phyloP scores from a whole-genome alignment of 176 grass and related monocot species.

The Carex cristatella region DNA sequence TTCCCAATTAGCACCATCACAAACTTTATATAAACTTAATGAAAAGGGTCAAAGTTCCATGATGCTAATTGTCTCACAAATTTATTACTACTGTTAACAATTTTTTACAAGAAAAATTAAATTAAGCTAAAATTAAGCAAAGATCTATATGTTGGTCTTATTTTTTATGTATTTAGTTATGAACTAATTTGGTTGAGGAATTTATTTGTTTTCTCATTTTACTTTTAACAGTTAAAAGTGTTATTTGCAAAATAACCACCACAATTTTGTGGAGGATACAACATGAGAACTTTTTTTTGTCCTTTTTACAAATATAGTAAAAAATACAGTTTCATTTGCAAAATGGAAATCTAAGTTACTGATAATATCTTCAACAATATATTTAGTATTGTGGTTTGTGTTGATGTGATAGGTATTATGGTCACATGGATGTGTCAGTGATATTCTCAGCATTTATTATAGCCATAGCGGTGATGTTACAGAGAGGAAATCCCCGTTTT shows the following conservation, averaged over 20 bases:
- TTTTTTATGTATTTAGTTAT: background rate
- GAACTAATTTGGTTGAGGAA: background rate
- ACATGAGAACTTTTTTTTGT: background rate
- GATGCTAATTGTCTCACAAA: background rate
- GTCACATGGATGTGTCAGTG: slow-evolving; percentile 85
- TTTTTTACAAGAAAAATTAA: background rate
- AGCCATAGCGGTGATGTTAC: slow-evolving; percentile 73
- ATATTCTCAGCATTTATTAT: slow-evolving; percentile 74
- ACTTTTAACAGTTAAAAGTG: background rate
- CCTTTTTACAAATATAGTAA: background rate
- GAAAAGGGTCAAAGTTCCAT: background rate
- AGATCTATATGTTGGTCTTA: background rate
- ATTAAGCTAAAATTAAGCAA: background rate
- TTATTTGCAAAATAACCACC: background rate
- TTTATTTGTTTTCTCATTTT: background rate
- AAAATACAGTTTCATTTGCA: background rate
- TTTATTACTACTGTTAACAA: background rate
- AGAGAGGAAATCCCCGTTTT: slow-evolving; percentile 96
- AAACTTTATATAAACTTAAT: background rate
- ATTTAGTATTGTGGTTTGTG: slow-evolving; percentile 15
- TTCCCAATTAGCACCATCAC: background rate
- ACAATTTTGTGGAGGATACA: background rate
- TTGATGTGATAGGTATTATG: slow-evolving; percentile 75
- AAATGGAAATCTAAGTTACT: background rate
- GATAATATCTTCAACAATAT: slow-evolving; percentile 27